Evolutionary conservation across 2,329 filamentous ascomycete genomes (phyloP).

Genomic region (Colletotrichum karsti): DNA sequence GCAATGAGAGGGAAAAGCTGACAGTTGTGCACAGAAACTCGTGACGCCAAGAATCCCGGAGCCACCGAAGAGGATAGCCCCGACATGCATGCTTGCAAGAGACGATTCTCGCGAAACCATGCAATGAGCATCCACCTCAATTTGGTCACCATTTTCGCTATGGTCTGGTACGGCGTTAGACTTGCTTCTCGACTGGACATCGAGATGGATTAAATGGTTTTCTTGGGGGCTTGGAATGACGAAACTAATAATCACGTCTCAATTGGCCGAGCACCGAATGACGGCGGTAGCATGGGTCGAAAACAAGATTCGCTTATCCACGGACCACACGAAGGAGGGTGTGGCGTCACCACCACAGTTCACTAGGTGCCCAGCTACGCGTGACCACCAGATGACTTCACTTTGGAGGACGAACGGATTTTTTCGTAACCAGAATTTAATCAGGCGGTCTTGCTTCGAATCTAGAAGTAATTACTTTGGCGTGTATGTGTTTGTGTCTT

Average conservation of each 20-base stretch:
- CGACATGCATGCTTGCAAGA: conserved; percentile 39
- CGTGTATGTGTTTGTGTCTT: not conserved
- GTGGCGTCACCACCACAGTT: not conserved
- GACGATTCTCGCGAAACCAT: conserved; percentile 43
- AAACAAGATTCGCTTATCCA: not conserved
- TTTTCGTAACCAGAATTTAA: not conserved
- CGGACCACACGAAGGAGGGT: not conserved
- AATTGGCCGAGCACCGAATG: no score
- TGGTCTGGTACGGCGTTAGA: conserved; percentile 40
- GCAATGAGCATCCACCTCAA: conserved; percentile 54
- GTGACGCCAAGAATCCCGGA: conserved; percentile 27
- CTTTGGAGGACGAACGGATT: not conserved
- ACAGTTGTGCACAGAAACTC: conserved; percentile 24
- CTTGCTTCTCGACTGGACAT: conserved; percentile 35
- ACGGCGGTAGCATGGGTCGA: not conserved
- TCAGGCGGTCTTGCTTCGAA: no score
- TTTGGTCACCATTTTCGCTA: conserved; percentile 42
- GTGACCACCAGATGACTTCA: not conserved
- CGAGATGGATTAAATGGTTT: not conserved
- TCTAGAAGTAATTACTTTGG: not conserved
- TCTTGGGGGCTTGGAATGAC: not conserved
- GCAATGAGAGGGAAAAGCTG: no score
- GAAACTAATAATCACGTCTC: no score
- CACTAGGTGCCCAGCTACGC: not conserved
- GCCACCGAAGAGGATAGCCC: conserved; percentile 24